These are phyloP conservation scores for Eucalyptus coolabah DNA, from an alignment of 345 rosid species.

Conservation along the genomic window DNA sequence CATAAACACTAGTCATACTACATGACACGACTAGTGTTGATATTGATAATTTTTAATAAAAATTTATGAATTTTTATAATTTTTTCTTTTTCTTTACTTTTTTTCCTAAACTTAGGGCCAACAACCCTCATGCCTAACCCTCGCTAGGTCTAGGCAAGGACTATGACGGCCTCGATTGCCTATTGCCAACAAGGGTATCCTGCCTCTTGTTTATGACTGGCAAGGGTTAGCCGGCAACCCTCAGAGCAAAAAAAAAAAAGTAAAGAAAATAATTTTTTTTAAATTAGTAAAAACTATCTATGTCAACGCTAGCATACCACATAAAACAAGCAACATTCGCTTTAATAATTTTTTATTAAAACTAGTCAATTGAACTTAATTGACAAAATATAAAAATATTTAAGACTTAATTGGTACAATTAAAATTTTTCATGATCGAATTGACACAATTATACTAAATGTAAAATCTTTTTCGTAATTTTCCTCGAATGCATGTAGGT, in stretches of 20 bases:
- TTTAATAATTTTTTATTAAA: too few relatives aligned
- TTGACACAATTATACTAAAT: rapidly evolving
- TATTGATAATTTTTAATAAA: rapidly evolving
- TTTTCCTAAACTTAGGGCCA: not conserved
- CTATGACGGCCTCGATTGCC: rapidly evolving
- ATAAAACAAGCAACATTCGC: too few relatives aligned
- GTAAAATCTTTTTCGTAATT: too few relatives aligned
- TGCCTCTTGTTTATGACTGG: rapidly evolving
- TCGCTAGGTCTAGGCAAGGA: rapidly evolving
- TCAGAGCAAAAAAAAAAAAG: not conserved
- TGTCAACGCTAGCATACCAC: rapidly evolving
- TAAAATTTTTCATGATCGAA: too few relatives aligned
- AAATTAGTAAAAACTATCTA: too few relatives aligned
- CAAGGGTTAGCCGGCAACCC: too few relatives aligned
- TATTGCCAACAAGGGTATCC: too few relatives aligned
- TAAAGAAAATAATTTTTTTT: too few relatives aligned
- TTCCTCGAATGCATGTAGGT: not conserved
- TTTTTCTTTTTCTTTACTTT: too few relatives aligned
- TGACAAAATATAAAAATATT: rapidly evolving
- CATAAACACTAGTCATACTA: rapidly evolving
- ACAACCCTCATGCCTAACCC: too few relatives aligned
- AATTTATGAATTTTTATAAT: too few relatives aligned
- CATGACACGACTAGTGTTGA: rapidly evolving
- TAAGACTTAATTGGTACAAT: rapidly evolving
- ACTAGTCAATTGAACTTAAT: rapidly evolving